Base-by-base conservation (phyloP, 306 rosid genomes). In the Clitoria ternatea region DNA sequence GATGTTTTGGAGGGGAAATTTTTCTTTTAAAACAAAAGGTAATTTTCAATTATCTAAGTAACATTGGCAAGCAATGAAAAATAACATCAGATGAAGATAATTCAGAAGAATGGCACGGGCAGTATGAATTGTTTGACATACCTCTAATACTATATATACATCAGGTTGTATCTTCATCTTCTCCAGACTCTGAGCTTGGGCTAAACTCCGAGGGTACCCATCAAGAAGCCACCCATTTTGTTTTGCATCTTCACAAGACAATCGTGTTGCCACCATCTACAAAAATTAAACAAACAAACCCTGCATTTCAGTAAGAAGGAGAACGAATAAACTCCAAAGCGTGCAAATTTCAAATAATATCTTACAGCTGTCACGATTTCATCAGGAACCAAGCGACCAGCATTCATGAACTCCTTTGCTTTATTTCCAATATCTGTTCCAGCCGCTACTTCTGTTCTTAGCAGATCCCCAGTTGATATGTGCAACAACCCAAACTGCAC, bases 201-300 rank as follows among this genome's bases (percentile, higher is more conserved):
- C 17, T 23, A 67, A 69, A 66, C 87, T 94, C 81, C 98, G 81
- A 23, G 98, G 97, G 80, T 82, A 94, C 22, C 98, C 98, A 73
- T 94, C 98, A 66, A 94, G 87, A 87, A 94, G 98, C 98, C 98
- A 94, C 68, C 98, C 98, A 10, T 74, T 94, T 75, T 81, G 81
- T 66, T 82, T 86, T 45, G 82, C 90, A 60, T 90, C 98, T 40
- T 84, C 84, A 0, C 66, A 30, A 5, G 96, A 86, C 72, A 94
- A 86, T 52, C 98, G 73, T 0, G 88, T 67, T 11, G 86, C 89
- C 37, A 94, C 98, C 95, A 94, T 90, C 98, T 94, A 78, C 69
- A 63, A 44, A 67, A 45, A 9, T 17, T 15, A 4, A 59, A 20
- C 5, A 29, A 52, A 18, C 33, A 61, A 72, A 66, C 12, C 62